Base-by-base conservation (phyloP, 257 asterid genomes). In the Solanum rostratum region DNA sequence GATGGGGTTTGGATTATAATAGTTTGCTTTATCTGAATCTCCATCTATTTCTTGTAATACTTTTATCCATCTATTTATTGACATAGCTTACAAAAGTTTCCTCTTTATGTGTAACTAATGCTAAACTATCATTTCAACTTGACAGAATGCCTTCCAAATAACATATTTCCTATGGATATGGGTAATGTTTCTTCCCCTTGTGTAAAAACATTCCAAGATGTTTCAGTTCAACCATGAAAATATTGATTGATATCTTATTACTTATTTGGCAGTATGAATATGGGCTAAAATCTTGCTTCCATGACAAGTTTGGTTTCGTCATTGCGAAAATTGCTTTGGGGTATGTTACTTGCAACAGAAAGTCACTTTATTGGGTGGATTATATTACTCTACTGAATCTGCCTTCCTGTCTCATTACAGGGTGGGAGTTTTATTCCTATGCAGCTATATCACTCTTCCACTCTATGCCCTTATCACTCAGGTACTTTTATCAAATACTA, bases 401-500 rank as follows among this genome's bases (percentile, higher is more conserved):
- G 19, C 37, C 50, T 27, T 18, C 22, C 39, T 76, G 60, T 50
- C 63, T 16, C 86, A 13, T 89, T 85, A 20, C 93, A 93, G 98
- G 91, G 88, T 94, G 27, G 91, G 86, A 57, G 94, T 91, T 71
- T 88, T 94, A 79, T 89, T 89, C 89, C 76, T 96, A 50, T 94
- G 98, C 94, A 96, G 98, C 89, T 96, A 96, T 86, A 96, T 90
- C 82, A 96, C 98, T 3, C 98, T 94, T 82, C 99, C 98, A 10
- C 94, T 93, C 7, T 96, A 96, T 87, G 95, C 98, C 87, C 92
- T 96, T 15, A 88, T 96, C 50, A 91, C 95, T 69, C 99, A 94
- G 82, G 82, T 78, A 78, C 16, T 78, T 78, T 10, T 50, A 78
- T 24, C 45, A 78, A 49, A 78, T 49, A 76, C 62, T 49, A 4